Base-by-base conservation (phyloP, 1,284 basidiomycete species). In the Heterobasidion irregulare region DNA sequence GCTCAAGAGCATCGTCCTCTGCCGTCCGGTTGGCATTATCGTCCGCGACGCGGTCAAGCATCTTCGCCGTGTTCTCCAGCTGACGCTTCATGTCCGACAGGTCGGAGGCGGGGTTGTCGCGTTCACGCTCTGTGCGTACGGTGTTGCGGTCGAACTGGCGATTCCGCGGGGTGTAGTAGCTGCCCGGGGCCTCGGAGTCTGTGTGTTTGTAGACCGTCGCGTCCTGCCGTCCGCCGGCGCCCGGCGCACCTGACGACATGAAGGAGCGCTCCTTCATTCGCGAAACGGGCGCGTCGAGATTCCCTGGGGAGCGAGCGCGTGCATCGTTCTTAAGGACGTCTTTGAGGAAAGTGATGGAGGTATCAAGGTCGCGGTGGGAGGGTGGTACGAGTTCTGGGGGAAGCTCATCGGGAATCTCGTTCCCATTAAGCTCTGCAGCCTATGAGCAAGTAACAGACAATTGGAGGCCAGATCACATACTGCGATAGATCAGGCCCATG, bases 401-500 rank as follows among this genome's bases (percentile, higher is more conserved):
- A 0, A 98, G 83, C 53, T 80, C 75, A 43, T 92, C 86, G 0
- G 97, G 97, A 48, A 99, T 83, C 2, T 86, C 82, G 70, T 94
- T 96, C 8, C 97, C 96, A 68, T 97, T 98, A 45, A 98, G 76
- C 46, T 83, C 93, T 96, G 61, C 15, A 32, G 12, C 15, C 2
- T n/a, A 50, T 33, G 32, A 16, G 55, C 32, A 34, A 56, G 19
- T 19, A 18, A 43, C 13, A 18, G 50, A 47, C 34, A 50, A 50
- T 26, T 0, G 19, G 44, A 34, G n/a, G 41, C 12, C 9, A 18
- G 18, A 33, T 48, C 9, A 81, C 89, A 63, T 71, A 95, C 94
- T 81, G 65, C 96, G 86, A 72, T 96, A 98, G 67, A 99, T 98
- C 56, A 99, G 77, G 57, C 92, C 95, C 96, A 99, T 99, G 1